phyloP scores from a whole-genome alignment of 768 basidiomycete genomes.

The Psilocybe tampanensis region DNA sequence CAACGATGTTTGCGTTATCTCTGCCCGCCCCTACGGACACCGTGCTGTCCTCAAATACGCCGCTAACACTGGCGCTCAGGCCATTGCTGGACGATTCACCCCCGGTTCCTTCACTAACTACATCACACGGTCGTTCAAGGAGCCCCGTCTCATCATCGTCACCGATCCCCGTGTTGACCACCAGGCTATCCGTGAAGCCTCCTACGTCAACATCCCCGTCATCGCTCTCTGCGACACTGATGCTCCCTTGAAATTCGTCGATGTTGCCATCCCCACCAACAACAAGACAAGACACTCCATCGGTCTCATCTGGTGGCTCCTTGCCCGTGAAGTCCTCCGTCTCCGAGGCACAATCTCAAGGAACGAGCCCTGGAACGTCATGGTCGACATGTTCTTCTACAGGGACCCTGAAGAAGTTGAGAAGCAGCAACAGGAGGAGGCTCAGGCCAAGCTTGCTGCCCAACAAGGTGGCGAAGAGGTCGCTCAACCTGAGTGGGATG shows the following conservation, averaged over 20 bases:
- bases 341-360: slow-evolving; percentile 93
- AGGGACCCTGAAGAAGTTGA: slow-evolving; percentile 99
- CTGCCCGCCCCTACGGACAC: slow-evolving; percentile 98
- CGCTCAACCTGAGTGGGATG: slow-evolving; percentile 70
- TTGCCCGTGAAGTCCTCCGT: slow-evolving; percentile 96
- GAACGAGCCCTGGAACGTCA: slow-evolving; percentile 95
- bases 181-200: slow-evolving; percentile 99
- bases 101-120: slow-evolving; percentile 99
- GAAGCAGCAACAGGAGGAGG: slow-evolving; percentile 95
- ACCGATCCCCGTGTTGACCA: slow-evolving; percentile 99
- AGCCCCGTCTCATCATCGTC: slow-evolving; percentile 97
- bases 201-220: slow-evolving; percentile 99
- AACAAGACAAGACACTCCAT: slow-evolving; percentile 99
- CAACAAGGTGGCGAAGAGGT: slow-evolving; percentile 55
- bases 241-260: slow-evolving; percentile 96
- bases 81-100: slow-evolving; percentile 99
- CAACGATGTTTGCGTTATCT: slow-evolving; percentile 96
- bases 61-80: slow-evolving; percentile 96
- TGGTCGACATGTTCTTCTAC: slow-evolving; percentile 99
- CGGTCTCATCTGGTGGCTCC: slow-evolving; percentile 97
- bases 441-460: slow-evolving; percentile 78
- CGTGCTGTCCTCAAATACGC: slow-evolving; percentile 99
- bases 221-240: slow-evolving; percentile 99
- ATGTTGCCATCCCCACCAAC: slow-evolving; percentile 98
- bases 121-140: slow-evolving; percentile 99